Percentiles rank a stretch among this genome's conserved stretches.
Conservation (phyloP, 768 basidiomycete species). For the Hypholoma fasciculare region DNA sequence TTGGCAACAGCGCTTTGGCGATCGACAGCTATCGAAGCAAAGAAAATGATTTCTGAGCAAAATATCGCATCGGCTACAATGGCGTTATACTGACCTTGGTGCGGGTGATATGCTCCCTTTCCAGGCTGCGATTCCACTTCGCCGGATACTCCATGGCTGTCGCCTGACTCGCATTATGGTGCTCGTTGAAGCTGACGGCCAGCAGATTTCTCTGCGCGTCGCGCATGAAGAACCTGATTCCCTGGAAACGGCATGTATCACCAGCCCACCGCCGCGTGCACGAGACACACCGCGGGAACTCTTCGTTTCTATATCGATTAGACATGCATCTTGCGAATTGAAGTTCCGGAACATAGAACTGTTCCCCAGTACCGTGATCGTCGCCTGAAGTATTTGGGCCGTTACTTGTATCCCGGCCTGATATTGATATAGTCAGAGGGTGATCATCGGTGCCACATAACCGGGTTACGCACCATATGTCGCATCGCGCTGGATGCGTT, state of each 20-base stretch:
- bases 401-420: too few relatives aligned
- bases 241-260: conserved; percentile 85
- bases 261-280: conserved; percentile 88
- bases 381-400: neutral
- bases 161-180: conserved; percentile 49
- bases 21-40: conserved; percentile 52
- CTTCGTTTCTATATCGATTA: conserved; percentile 68
- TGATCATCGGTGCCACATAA: too few relatives aligned
- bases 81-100: conserved; percentile 53
- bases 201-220: conserved; percentile 57
- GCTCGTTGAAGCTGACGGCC: conserved; percentile 71
- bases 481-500: neutral
- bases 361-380: conserved; percentile 2
- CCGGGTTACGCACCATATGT: neutral
- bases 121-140: conserved; percentile 65
- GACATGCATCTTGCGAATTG: conserved; percentile 88
- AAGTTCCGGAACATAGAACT: conserved; percentile 57
- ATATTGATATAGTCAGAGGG: too few relatives aligned
- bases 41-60: neutral
- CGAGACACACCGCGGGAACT: conserved; percentile 79
- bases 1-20: conserved; percentile 66
- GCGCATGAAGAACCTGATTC: conserved; percentile 77
- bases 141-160: conserved; percentile 65
- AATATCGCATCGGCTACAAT: neutral
- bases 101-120: conserved; percentile 47